These are phyloP conservation scores for Phialocephala subalpina DNA, from an alignment of 2,329 filamentous ascomycete species.

Conservation along the genomic window DNA sequence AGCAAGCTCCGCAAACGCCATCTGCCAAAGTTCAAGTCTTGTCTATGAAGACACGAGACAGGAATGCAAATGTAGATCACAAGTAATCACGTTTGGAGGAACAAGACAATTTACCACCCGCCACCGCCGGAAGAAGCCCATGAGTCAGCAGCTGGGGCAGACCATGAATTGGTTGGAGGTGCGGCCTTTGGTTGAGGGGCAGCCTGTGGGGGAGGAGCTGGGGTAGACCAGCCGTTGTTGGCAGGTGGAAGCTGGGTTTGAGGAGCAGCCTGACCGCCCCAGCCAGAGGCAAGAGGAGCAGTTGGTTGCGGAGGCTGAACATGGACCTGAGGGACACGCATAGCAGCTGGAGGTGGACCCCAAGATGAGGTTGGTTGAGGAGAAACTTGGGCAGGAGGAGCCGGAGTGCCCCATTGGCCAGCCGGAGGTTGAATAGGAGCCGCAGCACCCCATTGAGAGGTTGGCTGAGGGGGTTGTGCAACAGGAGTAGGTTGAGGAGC, in stretches of 20 bases:
- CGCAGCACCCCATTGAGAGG: slow-evolving; percentile 12
- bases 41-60: not conserved
- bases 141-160: not conserved
- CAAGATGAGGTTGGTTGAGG: not conserved
- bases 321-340: not conserved
- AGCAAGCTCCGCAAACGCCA: not conserved
- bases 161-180: not conserved
- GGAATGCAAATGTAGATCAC: not conserved
- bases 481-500: slow-evolving; percentile 6
- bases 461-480: not conserved
- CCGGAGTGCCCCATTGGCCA: not conserved
- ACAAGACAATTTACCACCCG: slow-evolving; percentile 11
- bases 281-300: not conserved
- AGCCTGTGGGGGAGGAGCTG: not conserved
- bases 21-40: not conserved
- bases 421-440: slow-evolving; percentile 3
- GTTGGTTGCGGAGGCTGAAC: not conserved
- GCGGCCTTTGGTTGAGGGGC: not conserved
- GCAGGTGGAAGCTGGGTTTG: not conserved
- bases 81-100: not conserved
- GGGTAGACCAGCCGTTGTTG: not conserved
- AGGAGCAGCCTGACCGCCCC: not conserved
- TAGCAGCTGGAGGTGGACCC: not conserved
- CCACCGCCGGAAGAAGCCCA: not conserved
- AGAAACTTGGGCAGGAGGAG: not conserved